These are phyloP conservation scores for Galeopsis tetrahit DNA, from an alignment of 257 asterid genomes.

Conservation along the genomic window DNA sequence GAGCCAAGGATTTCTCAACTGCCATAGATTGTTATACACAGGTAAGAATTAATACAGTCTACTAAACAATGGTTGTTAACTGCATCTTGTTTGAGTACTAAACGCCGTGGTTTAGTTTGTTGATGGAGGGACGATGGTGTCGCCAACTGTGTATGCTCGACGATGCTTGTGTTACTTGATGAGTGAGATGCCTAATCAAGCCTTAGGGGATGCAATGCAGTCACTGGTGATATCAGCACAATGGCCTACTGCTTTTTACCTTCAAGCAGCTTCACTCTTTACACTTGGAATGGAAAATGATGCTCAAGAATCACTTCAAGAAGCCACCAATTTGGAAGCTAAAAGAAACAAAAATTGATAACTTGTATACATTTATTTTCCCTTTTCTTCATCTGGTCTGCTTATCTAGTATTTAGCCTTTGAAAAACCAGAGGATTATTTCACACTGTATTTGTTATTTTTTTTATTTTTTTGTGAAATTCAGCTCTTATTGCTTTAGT, in stretches of 20 bases:
- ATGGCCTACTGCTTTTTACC: slow-evolving; percentile 84
- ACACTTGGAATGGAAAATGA: slow-evolving; percentile 80
- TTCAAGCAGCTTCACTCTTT: slow-evolving; percentile 86
- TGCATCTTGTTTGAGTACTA: background rate
- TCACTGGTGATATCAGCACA: slow-evolving; percentile 78
- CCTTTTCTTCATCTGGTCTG: background rate
- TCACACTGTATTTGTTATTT: slow-evolving; percentile 6
- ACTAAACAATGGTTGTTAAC: background rate
- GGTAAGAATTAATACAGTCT: slow-evolving; percentile 36
- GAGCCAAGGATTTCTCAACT: slow-evolving; percentile 77
- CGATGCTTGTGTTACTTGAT: slow-evolving; percentile 80
- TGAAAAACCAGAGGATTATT: slow-evolving; percentile 27
- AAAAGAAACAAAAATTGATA: slow-evolving; percentile 49
- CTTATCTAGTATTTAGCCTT: slow-evolving; percentile 27
- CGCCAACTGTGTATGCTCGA: slow-evolving; percentile 79
- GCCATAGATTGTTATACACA: slow-evolving; percentile 85
- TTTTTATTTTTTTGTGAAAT: slow-evolving; percentile 22
- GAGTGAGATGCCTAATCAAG: slow-evolving; percentile 78
- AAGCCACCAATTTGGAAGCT: slow-evolving; percentile 79
- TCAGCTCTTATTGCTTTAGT: slow-evolving; percentile 8
- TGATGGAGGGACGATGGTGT: slow-evolving; percentile 90
- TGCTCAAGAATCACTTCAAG: slow-evolving; percentile 80
- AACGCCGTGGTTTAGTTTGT: slow-evolving; percentile 53
- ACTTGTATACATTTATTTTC: slow-evolving; percentile 34
- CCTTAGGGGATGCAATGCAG: slow-evolving; percentile 86